Evolutionary conservation across 768 basidiomycete genomes (phyloP).

Genomic region (Collybia nuda): DNA sequence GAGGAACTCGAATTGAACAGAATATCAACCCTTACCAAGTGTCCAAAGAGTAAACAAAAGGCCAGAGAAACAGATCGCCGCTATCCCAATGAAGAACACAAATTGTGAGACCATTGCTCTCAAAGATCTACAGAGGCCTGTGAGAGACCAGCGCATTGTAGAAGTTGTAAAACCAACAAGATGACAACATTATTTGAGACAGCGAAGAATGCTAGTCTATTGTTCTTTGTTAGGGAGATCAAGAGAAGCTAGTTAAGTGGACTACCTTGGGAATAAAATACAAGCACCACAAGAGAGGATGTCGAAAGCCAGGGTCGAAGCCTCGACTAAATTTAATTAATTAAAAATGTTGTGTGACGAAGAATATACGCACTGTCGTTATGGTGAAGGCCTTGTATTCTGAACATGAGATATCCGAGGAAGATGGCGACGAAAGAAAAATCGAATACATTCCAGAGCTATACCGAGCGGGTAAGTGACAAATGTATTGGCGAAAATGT

Average conservation of each 20-base stretch:
- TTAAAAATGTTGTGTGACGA: not conserved
- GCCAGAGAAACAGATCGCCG: slow-evolving; percentile 80
- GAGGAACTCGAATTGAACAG: too few species aligned
- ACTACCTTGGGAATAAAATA: slow-evolving; percentile 78
- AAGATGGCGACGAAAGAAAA: slow-evolving; percentile 72
- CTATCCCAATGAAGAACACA: slow-evolving; percentile 76
- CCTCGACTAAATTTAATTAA: slow-evolving; percentile 28
- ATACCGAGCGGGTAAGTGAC: slow-evolving; percentile 4
- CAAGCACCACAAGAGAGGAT: slow-evolving; percentile 83
- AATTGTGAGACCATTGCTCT: slow-evolving; percentile 84
- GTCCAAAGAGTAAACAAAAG: slow-evolving; percentile 55
- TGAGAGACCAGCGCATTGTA: not conserved
- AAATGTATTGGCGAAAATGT: not conserved
- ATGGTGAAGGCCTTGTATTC: slow-evolving; percentile 59
- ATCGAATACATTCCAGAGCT: slow-evolving; percentile 95
- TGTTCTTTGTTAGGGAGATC: not conserved
- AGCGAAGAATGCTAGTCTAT: slow-evolving; percentile 75
- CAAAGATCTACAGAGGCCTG: slow-evolving; percentile 52
- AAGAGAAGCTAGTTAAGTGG: not conserved
- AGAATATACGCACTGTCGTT: slow-evolving; percentile 44
- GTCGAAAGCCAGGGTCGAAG: slow-evolving; percentile 75
- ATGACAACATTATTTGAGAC: slow-evolving; percentile 79
- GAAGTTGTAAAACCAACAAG: slow-evolving; percentile 46
- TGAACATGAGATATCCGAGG: slow-evolving; percentile 62
- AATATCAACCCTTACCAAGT: slow-evolving; percentile 24